Evolutionary conservation across 768 basidiomycete species (phyloP).

Genomic region (Phlebiopsis flavidoalba): DNA sequence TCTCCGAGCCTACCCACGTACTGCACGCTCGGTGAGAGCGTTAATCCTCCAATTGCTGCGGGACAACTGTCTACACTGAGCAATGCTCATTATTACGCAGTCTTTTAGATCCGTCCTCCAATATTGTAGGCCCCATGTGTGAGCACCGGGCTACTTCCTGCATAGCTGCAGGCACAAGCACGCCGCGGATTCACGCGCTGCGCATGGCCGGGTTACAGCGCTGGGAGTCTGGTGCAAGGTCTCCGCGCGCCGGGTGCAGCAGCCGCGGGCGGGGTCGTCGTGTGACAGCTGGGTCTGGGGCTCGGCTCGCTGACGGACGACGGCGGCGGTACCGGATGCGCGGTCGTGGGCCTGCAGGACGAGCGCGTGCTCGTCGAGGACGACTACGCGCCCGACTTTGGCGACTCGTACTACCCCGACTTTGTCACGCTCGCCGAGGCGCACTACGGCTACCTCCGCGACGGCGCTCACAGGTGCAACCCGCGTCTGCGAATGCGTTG

Average conservation of each 20-base stretch:
- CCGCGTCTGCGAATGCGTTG: slow-evolving; percentile 54
- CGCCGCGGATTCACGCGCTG: too few species aligned
- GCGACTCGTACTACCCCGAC: slow-evolving; percentile 51
- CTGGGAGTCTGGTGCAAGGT: slow-evolving; percentile 87
- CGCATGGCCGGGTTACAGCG: slow-evolving; percentile 78
- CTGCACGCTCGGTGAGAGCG: too few species aligned
- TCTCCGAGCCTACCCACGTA: too few species aligned
- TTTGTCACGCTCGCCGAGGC: slow-evolving; percentile 83
- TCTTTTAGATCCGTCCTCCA: too few species aligned
- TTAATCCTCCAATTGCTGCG: too few species aligned
- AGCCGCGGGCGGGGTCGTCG: slow-evolving; percentile 64
- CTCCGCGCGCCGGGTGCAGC: slow-evolving; percentile 55
- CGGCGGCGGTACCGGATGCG: slow-evolving; percentile 71
- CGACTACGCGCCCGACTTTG: slow-evolving; percentile 53
- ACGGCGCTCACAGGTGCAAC: slow-evolving; percentile 92
- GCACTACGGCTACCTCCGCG: slow-evolving; percentile 86
- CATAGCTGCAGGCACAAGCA: too few species aligned
- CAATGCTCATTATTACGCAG: too few species aligned
- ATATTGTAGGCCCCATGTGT: too few species aligned
- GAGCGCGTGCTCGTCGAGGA: slow-evolving; percentile 86
- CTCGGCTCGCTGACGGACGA: slow-evolving; percentile 85
- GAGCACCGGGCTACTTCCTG: too few species aligned
- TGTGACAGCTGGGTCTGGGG: slow-evolving; percentile 77
- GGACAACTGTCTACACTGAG: too few species aligned
- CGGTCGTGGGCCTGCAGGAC: slow-evolving; percentile 74